phyloP scores from a whole-genome alignment of 2,329 filamentous ascomycete genomes.

The Alternaria incomplexa region DNA sequence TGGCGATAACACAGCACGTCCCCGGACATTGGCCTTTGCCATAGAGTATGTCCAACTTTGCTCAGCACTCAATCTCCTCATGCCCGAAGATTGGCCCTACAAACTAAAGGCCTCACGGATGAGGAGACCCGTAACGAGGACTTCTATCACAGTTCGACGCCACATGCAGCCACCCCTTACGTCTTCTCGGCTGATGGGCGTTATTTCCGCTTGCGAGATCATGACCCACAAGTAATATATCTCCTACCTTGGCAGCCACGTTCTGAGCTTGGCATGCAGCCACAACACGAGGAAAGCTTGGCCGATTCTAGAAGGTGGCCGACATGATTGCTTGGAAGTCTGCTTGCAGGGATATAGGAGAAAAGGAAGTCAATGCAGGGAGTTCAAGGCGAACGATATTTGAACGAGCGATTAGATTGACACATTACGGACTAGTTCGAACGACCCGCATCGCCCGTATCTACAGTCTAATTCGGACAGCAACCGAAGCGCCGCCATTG shows the following conservation, averaged over 20 bases:
- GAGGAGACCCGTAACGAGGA: not conserved
- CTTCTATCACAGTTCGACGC: not conserved
- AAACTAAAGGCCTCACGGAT: not conserved
- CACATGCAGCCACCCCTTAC: not conserved
- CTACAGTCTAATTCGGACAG: not conserved
- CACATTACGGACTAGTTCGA: not conserved
- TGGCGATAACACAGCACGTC: not conserved
- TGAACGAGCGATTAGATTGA: not conserved
- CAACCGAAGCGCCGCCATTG: not conserved
- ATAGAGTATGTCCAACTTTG: not conserved
- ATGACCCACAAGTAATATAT: not conserved
- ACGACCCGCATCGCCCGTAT: not conserved
- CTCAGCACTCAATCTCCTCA: not conserved
- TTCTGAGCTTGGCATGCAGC: not conserved
- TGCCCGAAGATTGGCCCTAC: not conserved
- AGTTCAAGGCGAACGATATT: not conserved
- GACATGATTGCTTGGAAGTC: not conserved
- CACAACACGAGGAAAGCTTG: not conserved
- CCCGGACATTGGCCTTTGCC: not conserved
- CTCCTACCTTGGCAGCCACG: not conserved
- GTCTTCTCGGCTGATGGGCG: not conserved
- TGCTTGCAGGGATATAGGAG: not conserved
- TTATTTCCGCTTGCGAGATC: not conserved
- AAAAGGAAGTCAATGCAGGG: not conserved
- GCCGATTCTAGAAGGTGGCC: not conserved